These are phyloP conservation scores for Sphagnurus paluster DNA, from an alignment of 1,284 basidiomycete species.

Conservation along the genomic window DNA sequence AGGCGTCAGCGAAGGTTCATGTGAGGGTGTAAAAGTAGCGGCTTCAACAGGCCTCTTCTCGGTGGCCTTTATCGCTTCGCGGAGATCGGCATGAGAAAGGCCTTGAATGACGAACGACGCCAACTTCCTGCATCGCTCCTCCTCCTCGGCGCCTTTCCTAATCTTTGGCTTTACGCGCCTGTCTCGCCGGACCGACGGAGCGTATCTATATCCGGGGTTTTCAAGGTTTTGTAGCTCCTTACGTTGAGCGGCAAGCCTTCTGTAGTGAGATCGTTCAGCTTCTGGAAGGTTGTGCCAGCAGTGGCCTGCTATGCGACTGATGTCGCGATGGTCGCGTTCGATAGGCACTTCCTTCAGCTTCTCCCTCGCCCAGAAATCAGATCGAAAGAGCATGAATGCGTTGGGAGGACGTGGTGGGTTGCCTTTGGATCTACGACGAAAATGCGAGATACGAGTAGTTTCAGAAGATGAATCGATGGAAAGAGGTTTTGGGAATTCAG, in stretches of 20 bases:
- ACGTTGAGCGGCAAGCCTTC: slow-evolving; percentile 48
- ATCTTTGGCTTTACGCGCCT: slow-evolving; percentile 30
- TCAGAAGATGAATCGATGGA: slow-evolving; percentile 10
- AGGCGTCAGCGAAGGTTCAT: slow-evolving; percentile 5
- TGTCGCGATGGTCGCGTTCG: slow-evolving; percentile 49
- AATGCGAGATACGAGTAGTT: slow-evolving; percentile 30
- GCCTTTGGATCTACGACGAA: slow-evolving; percentile 39
- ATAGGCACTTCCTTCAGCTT: slow-evolving; percentile 36
- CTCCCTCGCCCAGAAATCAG: slow-evolving; percentile 58
- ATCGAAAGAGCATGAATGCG: slow-evolving; percentile 83
- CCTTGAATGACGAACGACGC: slow-evolving; percentile 45
- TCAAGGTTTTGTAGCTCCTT: slow-evolving; percentile 44
- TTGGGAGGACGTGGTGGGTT: slow-evolving; percentile 79
- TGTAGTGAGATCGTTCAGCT: slow-evolving; percentile 43
- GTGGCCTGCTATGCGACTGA: slow-evolving; percentile 50
- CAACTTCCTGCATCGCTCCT: slow-evolving; percentile 40
- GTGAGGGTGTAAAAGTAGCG: neutral
- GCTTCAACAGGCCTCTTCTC: slow-evolving; percentile 4
- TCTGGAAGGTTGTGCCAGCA: slow-evolving; percentile 26
- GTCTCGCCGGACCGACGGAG: slow-evolving; percentile 31
- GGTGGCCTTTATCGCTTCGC: slow-evolving; percentile 16
- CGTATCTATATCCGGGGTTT: slow-evolving; percentile 60
- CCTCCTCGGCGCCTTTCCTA: slow-evolving; percentile 28
- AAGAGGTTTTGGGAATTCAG: neutral
- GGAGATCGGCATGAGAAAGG: slow-evolving; percentile 35